Base-by-base conservation (phyloP, 371 early-diverging fungal genomes). In the Mucor saturninus region DNA sequence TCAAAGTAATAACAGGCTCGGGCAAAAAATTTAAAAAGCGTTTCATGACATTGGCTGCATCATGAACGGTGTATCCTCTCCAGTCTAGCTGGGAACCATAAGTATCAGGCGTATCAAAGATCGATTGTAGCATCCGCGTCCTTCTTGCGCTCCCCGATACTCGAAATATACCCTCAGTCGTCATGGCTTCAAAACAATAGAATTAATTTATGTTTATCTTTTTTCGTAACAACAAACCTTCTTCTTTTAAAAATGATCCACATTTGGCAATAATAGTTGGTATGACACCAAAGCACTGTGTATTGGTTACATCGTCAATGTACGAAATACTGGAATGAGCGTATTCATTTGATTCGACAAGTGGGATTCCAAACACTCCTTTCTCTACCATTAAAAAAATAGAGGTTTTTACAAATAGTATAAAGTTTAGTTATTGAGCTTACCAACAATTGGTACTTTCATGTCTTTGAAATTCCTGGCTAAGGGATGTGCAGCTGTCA, bases 41-140 rank as follows among this genome's bases (percentile, higher is more conserved):
- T 11, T 84, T 80, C 64, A 88, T 73, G 26, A 86, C 79, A 64
- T 83, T 85, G 10, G 86, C 86, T 38, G 87, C 88, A 73, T 88
- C 88, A 56, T 84, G 85, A 6, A 85, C 84, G 9, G 84, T 83
- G 69, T 76, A 87, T 13, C 76, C 81, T 46, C 73, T 63, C 84
- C 86, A 86, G 54, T 81, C 80, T n/a, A 84, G 59, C 39, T 76
- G 74, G 7, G 75, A 68, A 15, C 86, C 86, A 62, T 83, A 86
- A 3, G 73, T 72, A 14, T 83, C 83, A 15, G 83, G 77, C 7
- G 81, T 74, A 54, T 86, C 86, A 56, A 88, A 88, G 42, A 84
- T 60, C 8, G 74, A 56, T 61, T 88, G 88, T 32, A 88, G 65
- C 61, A 78, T 77, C 5, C 76, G 64, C 31, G 84, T 83, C 37